Evolutionary conservation across 352 stramenopile species (phyloP).

Genomic region (Pythium grandisporangium): DNA sequence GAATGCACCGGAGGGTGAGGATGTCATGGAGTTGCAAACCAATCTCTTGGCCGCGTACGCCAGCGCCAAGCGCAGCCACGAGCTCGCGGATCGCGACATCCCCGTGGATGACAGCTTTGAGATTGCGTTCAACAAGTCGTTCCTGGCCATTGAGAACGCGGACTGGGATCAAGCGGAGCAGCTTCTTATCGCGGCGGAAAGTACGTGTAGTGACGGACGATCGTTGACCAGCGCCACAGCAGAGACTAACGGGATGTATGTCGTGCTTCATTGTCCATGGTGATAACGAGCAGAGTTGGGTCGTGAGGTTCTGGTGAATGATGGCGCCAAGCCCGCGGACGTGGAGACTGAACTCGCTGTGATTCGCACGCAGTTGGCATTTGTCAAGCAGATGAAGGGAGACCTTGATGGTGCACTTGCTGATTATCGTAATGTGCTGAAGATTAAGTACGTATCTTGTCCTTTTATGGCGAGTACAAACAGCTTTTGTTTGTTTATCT

Average conservation of each 20-base stretch:
- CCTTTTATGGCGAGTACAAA: background rate
- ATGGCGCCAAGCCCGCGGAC: slow-evolving; percentile 41
- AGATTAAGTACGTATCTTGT: slow-evolving; percentile 49
- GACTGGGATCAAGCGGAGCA: slow-evolving; percentile 41
- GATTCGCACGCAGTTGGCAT: slow-evolving; percentile 64
- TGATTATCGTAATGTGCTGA: slow-evolving; percentile 70
- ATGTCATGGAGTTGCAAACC: slow-evolving; percentile 68
- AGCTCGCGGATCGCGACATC: slow-evolving; percentile 44
- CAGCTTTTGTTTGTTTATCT: too few relatives aligned
- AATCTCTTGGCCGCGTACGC: slow-evolving; percentile 72
- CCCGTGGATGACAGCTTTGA: slow-evolving; percentile 67
- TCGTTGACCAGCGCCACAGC: background rate
- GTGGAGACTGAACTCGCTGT: slow-evolving; percentile 65
- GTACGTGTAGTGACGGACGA: slow-evolving; percentile 18
- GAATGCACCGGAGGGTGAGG: slow-evolving; percentile 35
- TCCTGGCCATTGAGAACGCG: slow-evolving; percentile 55
- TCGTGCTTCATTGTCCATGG: too few relatives aligned
- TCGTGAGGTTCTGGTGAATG: slow-evolving; percentile 40
- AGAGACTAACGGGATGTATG: background rate
- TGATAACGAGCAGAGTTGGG: slow-evolving; percentile 44
- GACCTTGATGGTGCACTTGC: slow-evolving; percentile 57
- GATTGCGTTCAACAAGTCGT: slow-evolving; percentile 80
- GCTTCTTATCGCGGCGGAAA: slow-evolving; percentile 43
- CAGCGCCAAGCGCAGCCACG: slow-evolving; percentile 37
- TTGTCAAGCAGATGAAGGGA: slow-evolving; percentile 73